Evolutionary conservation across 805 yeast species (phyloP), one percentile per base, ranked within the genome.

Genomic region (Wickerhamomyces canadensis): DNA sequence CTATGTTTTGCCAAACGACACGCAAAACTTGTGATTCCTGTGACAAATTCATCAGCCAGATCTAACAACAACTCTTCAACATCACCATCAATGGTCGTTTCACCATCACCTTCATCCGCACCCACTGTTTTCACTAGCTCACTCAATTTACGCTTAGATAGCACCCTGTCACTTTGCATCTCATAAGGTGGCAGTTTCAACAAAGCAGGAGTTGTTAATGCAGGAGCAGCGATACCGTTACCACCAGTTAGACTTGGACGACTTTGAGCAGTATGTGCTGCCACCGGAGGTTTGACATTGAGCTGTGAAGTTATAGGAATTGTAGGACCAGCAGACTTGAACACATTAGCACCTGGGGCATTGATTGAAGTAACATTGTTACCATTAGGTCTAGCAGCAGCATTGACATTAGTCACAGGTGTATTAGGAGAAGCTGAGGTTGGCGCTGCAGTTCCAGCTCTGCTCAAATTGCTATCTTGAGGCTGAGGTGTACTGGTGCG

Each of bases 1-100:
- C 99, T 74, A 56, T 91, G 97, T 58, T 93, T 93, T 17, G 99
- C 98, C 47, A 93, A 68, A 37, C 94, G 75, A 57, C 98, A 91
- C 1, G 98, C 96, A 65, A 93, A 93, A 3, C 87, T 70, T 0
- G 97, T 88, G 3, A 94, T 96, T 33, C 85, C 80, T 7, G 84
- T 75, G 13, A 93, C 93, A 55, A 93, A 93, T 55, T 93, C 98
- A 60, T 93, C 99, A 0, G 98, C 97, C 33, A 93, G 65, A 59
- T 93, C 98, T 31, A 93, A 67, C 25, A 93, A 64, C 27, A 93
- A 64, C 49, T 91, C 98, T 59, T 89, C 96, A 14, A 87, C 95
- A 60, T 93, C 97, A 19, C 97, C 98, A 59, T 91, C 98, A 40
- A 93, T 84, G 5, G 74, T 72, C 6, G 95, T 80, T 51, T 88